Conservation (phyloP, 495 filamentous ascomycete species). For the Hyaloscypha variabilis region DNA sequence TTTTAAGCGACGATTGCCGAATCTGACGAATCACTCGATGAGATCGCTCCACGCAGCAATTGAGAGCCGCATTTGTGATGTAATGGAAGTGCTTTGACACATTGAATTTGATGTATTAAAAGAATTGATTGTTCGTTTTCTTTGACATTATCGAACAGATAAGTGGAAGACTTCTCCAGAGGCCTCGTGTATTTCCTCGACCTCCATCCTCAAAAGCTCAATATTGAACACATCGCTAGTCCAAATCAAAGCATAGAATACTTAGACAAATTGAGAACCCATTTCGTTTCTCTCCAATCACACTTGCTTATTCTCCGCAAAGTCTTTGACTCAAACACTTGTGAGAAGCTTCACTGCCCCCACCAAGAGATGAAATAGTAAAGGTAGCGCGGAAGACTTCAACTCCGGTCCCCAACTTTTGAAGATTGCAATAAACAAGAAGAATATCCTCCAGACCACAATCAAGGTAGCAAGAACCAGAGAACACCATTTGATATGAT, state of each 20-base stretch:
- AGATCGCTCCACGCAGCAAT: neutral
- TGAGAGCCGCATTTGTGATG: neutral
- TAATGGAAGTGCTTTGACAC: neutral
- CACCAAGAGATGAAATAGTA: neutral
- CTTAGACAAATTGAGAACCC: slow-evolving; percentile 11
- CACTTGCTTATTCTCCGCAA: neutral
- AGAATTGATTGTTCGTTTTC: neutral
- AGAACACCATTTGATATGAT: neutral
- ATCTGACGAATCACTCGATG: neutral
- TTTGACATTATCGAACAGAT: neutral
- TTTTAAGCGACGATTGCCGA: neutral
- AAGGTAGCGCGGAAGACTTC: slow-evolving; percentile 2
- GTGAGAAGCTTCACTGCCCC: neutral
- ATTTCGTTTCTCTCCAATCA: neutral
- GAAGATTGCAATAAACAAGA: neutral
- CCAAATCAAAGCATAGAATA: neutral
- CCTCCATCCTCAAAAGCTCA: no score
- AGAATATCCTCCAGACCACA: neutral
- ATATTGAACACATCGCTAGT: neutral
- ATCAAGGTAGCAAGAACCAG: neutral
- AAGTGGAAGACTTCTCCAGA: neutral
- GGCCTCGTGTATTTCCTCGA: neutral
- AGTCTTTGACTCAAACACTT: neutral
- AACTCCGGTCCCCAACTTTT: slow-evolving; percentile 5
- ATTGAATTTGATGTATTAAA: neutral